Evolutionary conservation across 768 basidiomycete genomes (phyloP), one percentile per base, ranked within the genome.

Genomic region (Thelephora ganbajun): DNA sequence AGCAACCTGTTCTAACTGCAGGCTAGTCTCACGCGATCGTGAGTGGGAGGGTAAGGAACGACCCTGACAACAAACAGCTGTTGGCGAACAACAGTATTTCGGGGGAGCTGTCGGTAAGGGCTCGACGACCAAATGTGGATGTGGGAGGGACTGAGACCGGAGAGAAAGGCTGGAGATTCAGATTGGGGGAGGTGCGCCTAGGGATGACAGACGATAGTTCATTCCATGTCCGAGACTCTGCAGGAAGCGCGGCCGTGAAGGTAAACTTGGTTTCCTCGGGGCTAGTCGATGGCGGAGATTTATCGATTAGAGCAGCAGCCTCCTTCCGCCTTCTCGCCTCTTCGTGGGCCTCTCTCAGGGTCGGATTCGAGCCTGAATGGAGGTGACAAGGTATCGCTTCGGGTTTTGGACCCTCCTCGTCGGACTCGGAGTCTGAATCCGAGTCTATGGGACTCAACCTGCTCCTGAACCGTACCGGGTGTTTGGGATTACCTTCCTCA

Each of bases 51-150:
- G 11, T n/a, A 14, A 43, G 37, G 42, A 14, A n/a, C 26, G 49
- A 85, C 91, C 79, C 96, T 98, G 43, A 89, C 61, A 2, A 96
- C 83, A 30, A 91, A 69, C 13, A 88, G 68, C 55, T 94, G 87
- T 57, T 92, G 87, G 30, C 81, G 72, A 14, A 96, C 72, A 1
- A 77, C 80, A 46, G 71, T 86, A 50, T 83, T 69, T n/a, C 12
- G 39, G 39, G 7, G 39, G 22, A 4, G 14, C 14, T 5, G 12
- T 41, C 39, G 14, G 7, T 22, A 11, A 11, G 39, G 16, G 16
- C 18, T 41, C 39, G 16, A 14, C 39, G 39, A 41, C 18, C 16
- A 16, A 41, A 41, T 9, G 39, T 41, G 39, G 39, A 41, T 14
- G 39, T 18, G 22, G 39, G 22, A 18, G 39, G 39, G 6, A 41